A percentile compares a stretch with the other conserved stretches of the same genome.
These are phyloP conservation scores for Gloeopeniophorella convolvens DNA, from an alignment of 768 basidiomycete species.

Conservation along the genomic window DNA sequence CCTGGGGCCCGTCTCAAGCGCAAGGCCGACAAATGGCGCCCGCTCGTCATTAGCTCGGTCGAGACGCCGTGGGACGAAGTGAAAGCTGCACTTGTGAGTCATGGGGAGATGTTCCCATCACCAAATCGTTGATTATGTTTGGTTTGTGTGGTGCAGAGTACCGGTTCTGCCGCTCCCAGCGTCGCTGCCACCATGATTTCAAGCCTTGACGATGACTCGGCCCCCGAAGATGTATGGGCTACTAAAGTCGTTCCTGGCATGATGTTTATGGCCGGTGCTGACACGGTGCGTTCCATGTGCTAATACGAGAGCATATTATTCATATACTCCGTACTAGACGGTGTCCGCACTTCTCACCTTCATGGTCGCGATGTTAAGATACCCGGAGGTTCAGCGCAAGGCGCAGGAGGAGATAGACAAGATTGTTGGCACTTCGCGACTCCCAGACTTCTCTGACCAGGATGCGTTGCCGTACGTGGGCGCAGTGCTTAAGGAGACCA, in stretches of 20 bases:
- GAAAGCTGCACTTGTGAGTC: not conserved
- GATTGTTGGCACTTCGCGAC: constrained; percentile 27
- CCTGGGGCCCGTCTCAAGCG: constrained; percentile 2
- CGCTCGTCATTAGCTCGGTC: not conserved
- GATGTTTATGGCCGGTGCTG: constrained; percentile 7
- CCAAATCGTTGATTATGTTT: no score
- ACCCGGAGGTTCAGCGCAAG: constrained; percentile 18
- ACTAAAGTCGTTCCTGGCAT: not conserved
- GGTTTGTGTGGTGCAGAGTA: no score
- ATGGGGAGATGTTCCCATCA: no score
- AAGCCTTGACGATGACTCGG: not conserved
- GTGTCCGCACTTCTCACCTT: no score
- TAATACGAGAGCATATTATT: no score
- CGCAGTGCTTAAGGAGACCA: constrained; percentile 35
- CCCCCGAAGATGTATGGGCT: not conserved
- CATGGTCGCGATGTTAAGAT: constrained; percentile 20
- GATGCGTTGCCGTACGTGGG: constrained; percentile 31
- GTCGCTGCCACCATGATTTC: not conserved
- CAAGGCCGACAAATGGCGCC: not conserved
- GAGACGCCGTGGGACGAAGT: constrained; percentile 3
- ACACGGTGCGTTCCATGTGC: constrained; percentile 20
- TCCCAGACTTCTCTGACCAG: constrained; percentile 33
- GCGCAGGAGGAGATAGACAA: constrained; percentile 35
- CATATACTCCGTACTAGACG: constrained; percentile 13
- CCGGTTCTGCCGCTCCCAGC: not conserved